phyloP scores from a whole-genome alignment of 352 stramenopile genomes.

The Phytopythium sindhum region DNA sequence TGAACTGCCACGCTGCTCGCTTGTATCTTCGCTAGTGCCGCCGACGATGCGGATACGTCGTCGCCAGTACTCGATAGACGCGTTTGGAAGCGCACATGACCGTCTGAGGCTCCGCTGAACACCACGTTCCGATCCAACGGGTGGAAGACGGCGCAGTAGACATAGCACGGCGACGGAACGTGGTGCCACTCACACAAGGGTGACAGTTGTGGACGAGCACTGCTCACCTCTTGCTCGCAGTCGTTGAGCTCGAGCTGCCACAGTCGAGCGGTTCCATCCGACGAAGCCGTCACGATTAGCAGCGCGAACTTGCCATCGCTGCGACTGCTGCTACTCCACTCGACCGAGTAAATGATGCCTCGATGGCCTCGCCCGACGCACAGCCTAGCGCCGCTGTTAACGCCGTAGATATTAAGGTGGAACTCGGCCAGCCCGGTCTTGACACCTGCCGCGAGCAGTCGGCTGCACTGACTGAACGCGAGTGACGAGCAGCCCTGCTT shows the following conservation, averaged over 20 bases:
- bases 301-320: slow-evolving; percentile 11
- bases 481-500: slow-evolving; percentile 55
- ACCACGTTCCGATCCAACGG: slow-evolving; percentile 19
- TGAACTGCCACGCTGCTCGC: slow-evolving; percentile 42
- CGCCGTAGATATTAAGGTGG: slow-evolving; percentile 41
- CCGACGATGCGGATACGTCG: background rate
- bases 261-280: slow-evolving; percentile 45
- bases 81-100: slow-evolving; percentile 38
- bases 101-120: slow-evolving; percentile 54
- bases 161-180: slow-evolving; percentile 47
- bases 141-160: slow-evolving; percentile 66
- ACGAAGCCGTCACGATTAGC: slow-evolving; percentile 46
- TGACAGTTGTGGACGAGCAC: slow-evolving; percentile 4
- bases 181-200: slow-evolving; percentile 47
- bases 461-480: slow-evolving; percentile 57
- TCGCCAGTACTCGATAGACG: slow-evolving; percentile 6
- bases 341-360: slow-evolving; percentile 53
- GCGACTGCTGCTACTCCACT: slow-evolving; percentile 30
- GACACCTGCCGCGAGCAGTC: slow-evolving; percentile 46
- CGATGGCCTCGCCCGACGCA: slow-evolving; percentile 41
- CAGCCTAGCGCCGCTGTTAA: slow-evolving; percentile 35
- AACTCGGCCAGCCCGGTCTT: slow-evolving; percentile 31
- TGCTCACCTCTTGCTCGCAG: background rate
- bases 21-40: slow-evolving; percentile 11
- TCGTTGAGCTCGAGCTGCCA: slow-evolving; percentile 27